Conservation (phyloP, 2,329 filamentous ascomycete genomes). For the Xylaria digitata region DNA sequence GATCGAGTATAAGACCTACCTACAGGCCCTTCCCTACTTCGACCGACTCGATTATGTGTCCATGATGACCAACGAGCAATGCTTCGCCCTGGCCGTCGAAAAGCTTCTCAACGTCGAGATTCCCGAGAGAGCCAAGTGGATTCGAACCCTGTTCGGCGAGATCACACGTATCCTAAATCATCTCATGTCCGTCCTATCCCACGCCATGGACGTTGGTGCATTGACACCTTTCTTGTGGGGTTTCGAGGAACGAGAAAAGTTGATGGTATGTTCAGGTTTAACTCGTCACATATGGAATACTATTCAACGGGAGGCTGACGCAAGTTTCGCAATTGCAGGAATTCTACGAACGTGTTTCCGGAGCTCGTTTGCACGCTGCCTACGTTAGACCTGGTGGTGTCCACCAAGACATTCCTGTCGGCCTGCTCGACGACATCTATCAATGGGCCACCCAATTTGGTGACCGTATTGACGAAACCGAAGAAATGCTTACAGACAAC, state of each 20-base stretch:
- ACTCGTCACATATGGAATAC: not conserved
- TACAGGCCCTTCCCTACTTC: slow-evolving; percentile 98
- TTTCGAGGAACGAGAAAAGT: slow-evolving; percentile 99
- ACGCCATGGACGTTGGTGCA: slow-evolving; percentile 99
- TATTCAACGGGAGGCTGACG: slow-evolving; percentile 2
- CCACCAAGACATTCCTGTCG: slow-evolving; percentile 91
- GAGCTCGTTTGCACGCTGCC: slow-evolving; percentile 94
- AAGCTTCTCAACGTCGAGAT: slow-evolving; percentile 98
- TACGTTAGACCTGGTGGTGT: slow-evolving; percentile 98
- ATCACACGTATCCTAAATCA: slow-evolving; percentile 96
- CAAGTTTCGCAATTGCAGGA: slow-evolving; percentile 68
- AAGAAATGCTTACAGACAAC: slow-evolving; percentile 98
- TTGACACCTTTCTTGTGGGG: slow-evolving; percentile 99
- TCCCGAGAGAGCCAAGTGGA: slow-evolving; percentile 95
- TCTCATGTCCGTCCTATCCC: slow-evolving; percentile 95
- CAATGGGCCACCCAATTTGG: slow-evolving; percentile 99
- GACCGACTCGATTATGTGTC: slow-evolving; percentile 98
- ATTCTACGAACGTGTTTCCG: slow-evolving; percentile 99
- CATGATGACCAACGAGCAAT: slow-evolving; percentile 99
- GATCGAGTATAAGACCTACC: slow-evolving; percentile 99
- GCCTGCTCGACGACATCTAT: slow-evolving; percentile 98
- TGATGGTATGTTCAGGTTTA: slow-evolving; percentile 77
- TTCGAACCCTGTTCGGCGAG: slow-evolving; percentile 94
- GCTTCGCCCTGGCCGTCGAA: slow-evolving; percentile 93
- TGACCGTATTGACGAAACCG: slow-evolving; percentile 97